phyloP scores from a whole-genome alignment of 1,139 yeast genomes.

The Yamadazyma blattariae region DNA sequence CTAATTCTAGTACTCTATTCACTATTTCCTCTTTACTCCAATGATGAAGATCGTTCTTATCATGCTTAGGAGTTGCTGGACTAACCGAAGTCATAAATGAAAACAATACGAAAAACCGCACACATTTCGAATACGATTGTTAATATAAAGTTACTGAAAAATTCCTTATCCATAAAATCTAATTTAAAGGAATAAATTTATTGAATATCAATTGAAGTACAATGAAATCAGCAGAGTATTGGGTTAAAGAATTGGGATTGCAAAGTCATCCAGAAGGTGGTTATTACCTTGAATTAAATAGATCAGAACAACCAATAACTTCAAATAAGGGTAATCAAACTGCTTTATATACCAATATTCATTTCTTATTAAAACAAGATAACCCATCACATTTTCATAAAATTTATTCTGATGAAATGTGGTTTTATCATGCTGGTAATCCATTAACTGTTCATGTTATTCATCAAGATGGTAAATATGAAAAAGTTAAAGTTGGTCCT shows the following conservation, averaged over 20 bases:
- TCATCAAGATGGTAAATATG: constrained; percentile 14
- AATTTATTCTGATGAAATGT: constrained; percentile 18
- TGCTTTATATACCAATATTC: constrained; percentile 17
- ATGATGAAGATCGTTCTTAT: constrained; percentile 11
- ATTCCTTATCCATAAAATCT: too few species aligned
- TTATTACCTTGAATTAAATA: constrained; percentile 13
- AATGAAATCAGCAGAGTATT: too few species aligned
- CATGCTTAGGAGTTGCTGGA: constrained; percentile 3
- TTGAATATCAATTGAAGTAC: too few species aligned
- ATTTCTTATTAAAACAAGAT: constrained; percentile 15
- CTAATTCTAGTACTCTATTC: constrained; percentile 32
- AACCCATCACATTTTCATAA: constrained; percentile 20
- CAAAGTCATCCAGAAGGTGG: constrained; percentile 20
- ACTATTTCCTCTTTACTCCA: constrained; percentile 27
- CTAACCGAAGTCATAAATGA: neutral
- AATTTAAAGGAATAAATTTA: too few species aligned
- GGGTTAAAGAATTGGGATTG: constrained; percentile 14
- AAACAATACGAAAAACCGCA: too few species aligned
- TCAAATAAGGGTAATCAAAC: constrained; percentile 18
- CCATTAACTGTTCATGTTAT: constrained; percentile 19
- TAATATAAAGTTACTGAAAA: too few species aligned
- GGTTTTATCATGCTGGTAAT: constrained; percentile 19
- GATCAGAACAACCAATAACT: constrained; percentile 11
- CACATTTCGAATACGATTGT: too few species aligned
- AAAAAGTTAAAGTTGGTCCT: constrained; percentile 13